Evolutionary conservation across 306 rosid species (phyloP), one percentile per base, ranked within the genome.

Genomic region (Corylus americana): DNA sequence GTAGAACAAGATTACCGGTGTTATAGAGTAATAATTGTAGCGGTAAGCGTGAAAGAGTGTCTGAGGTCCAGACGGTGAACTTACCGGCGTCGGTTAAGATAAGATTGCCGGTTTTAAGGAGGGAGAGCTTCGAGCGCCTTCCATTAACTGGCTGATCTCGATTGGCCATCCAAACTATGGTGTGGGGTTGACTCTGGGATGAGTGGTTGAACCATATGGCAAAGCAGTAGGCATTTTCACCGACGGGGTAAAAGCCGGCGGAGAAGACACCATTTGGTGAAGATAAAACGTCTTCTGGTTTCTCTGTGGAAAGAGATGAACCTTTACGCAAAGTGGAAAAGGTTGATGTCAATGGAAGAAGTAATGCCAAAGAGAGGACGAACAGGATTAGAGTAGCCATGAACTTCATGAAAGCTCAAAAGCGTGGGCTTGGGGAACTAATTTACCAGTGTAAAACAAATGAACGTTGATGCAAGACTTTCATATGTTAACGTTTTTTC

Each of bases 141-240:
- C 45, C 45, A 5, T 42, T 42, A 4, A 42, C 45, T 5, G 45
- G 45, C 1, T 42, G 8, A 5, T 42, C 45, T 78, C 85, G 85
- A 4, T 88, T 86, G 0, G 86, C 90, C 81, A 77, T 88, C 92
- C 92, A 90, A 5, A 83, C 83, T 0, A 83, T 20, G 25, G 83
- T 55, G 25, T 0, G 76, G 5, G 39, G 7, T 25, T 29, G 0
- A 5, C 53, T 57, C 48, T 27, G 47, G 75, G 11, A 8, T 2
- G 4, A 18, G 11, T 81, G 77, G n/a, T 16, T 71, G 71, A 79
- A 82, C 80, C 86, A 82, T 12, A 85, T 12, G 27, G 45, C 45
- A 42, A 42, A 42, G 45, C 45, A 42, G 45, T 5, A 42, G 45
- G 8, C 42, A 42, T 42, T 85, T 16, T 57, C 49, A 11, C 82